Percentiles rank a stretch among this genome's conserved stretches.
phyloP scores from a whole-genome alignment of 306 rosid genomes.

The Prunus padus region DNA sequence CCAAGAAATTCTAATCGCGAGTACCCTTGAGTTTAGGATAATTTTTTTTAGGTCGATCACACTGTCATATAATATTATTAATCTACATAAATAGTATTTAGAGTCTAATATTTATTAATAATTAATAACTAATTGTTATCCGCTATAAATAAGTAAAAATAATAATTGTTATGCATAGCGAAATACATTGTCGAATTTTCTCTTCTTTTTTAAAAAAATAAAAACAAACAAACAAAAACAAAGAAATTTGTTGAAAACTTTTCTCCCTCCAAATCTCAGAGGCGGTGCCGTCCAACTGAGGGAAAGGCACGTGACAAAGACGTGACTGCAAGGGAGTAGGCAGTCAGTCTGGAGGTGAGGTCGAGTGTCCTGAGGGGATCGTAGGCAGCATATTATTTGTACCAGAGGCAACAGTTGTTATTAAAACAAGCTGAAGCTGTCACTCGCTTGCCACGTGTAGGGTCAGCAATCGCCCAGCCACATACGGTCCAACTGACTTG shows the following conservation, averaged over 20 bases:
- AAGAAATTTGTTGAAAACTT: background rate
- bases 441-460: background rate
- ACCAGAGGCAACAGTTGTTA: background rate
- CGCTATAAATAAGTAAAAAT: no score
- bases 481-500: background rate
- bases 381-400: background rate
- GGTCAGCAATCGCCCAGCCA: background rate
- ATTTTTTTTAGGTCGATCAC: no score
- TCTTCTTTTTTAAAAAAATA: background rate
- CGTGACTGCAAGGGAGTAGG: slow-evolving; percentile 27
- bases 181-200: no score
- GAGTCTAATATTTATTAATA: no score
- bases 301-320: slow-evolving; percentile 52
- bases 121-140: no score
- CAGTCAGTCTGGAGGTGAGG: background rate
- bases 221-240: background rate
- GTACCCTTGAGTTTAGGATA: no score
- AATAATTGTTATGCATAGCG: no score
- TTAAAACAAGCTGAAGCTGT: background rate
- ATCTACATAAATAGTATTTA: no score
- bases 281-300: slow-evolving; percentile 61
- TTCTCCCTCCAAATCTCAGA: background rate
- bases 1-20: no score
- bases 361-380: background rate
- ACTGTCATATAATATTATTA: no score